Conservation (phyloP, 768 basidiomycete genomes). For the Serendipita vermifera region DNA sequence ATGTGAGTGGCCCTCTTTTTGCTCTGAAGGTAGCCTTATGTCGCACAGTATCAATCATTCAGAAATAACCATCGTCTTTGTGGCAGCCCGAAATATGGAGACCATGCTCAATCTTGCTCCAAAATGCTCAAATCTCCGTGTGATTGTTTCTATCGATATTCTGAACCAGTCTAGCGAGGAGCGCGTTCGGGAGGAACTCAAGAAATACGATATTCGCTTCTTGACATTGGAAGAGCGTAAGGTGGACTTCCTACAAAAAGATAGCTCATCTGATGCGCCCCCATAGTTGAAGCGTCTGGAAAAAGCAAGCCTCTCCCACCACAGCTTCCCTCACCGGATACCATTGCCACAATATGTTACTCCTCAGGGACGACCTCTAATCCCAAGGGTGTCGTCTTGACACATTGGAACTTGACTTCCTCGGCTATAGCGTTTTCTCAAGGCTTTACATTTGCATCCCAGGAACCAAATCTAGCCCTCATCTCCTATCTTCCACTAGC, state of each 20-base stretch:
- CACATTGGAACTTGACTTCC: constrained; percentile 51
- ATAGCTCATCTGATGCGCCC: too few relatives aligned
- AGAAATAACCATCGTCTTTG: constrained; percentile 66
- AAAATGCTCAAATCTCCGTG: constrained; percentile 48
- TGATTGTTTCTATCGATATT: constrained; percentile 64
- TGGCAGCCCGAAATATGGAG: constrained; percentile 60
- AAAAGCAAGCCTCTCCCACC: constrained; percentile 49
- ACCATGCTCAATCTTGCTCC: constrained; percentile 57
- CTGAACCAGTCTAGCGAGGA: constrained; percentile 38
- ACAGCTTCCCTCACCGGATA: constrained; percentile 44
- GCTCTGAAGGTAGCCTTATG: background rate
- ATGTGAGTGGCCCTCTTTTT: constrained; percentile 37
- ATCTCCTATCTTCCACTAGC: constrained; percentile 76
- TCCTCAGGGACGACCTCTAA: constrained; percentile 74
- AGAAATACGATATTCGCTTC: constrained; percentile 46
- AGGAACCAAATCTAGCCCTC: constrained; percentile 22
- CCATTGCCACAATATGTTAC: constrained; percentile 82
- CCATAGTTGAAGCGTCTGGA: constrained; percentile 62
- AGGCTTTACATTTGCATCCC: constrained; percentile 23
- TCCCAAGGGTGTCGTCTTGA: constrained; percentile 77
- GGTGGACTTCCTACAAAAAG: constrained; percentile 20
- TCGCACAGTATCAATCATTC: constrained; percentile 65
- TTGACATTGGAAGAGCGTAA: constrained; percentile 54
- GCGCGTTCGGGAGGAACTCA: constrained; percentile 57
- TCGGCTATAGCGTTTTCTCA: constrained; percentile 45